Percentiles rank a stretch among this genome's conserved stretches.
Conservation (phyloP, 179 eudicot species). For the Kewa caespitosa region DNA sequence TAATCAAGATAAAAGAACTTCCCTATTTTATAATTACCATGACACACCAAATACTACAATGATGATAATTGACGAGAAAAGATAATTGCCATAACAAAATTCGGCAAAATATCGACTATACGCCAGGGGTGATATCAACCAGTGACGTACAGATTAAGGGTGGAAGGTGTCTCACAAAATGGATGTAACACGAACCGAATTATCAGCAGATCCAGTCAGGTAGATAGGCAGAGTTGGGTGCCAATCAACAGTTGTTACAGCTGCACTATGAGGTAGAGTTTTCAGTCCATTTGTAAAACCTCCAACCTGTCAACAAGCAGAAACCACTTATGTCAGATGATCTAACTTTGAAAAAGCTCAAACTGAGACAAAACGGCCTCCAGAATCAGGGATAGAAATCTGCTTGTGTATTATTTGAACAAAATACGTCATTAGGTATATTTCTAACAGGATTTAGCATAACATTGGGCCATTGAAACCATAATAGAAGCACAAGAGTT, state of each 20-base stretch:
- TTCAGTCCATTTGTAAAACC: conserved; percentile 54
- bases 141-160: conserved; percentile 12
- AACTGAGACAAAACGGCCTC: not conserved
- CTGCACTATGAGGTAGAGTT: conserved; percentile 76
- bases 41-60: not conserved
- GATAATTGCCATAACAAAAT: not conserved
- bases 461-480: not conserved
- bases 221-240: conserved; percentile 86
- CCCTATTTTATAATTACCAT: no score
- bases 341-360: not conserved
- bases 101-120: not conserved
- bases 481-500: not conserved
- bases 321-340: not conserved
- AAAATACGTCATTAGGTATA: no score
- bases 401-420: not conserved
- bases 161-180: conserved; percentile 36
- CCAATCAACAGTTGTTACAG: conserved; percentile 94
- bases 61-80: not conserved
- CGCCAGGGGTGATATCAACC: not conserved
- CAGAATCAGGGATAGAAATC: not conserved
- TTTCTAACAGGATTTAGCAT: not conserved
- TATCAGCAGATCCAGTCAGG: conserved; percentile 92
- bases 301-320: conserved; percentile 49
- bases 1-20: no score
- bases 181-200: conserved; percentile 82